A percentile compares a stretch with the other conserved stretches of the same genome.
Conservation (phyloP, 805 yeast species). For the Yarrowia sp. region DNA sequence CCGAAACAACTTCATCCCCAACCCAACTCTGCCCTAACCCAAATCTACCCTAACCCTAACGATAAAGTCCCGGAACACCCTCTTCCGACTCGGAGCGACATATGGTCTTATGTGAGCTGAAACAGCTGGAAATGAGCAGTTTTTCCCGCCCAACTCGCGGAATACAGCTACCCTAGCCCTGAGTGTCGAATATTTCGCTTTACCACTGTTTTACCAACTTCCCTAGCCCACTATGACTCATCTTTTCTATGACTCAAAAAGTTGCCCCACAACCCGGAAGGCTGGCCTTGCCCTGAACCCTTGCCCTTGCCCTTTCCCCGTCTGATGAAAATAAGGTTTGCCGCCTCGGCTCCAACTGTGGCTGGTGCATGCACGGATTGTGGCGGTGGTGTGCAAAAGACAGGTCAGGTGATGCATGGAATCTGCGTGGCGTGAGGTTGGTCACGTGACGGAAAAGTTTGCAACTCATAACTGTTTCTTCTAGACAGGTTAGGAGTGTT, state of each 20-base stretch:
- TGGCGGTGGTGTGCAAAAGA: background rate
- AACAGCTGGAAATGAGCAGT: too few relatives aligned
- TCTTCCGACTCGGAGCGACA: slow-evolving; percentile 18
- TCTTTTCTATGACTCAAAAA: background rate
- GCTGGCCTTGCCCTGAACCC: too few relatives aligned
- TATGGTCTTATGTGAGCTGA: background rate
- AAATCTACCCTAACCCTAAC: background rate
- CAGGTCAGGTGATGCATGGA: background rate
- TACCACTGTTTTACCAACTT: background rate
- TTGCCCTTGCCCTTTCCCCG: background rate
- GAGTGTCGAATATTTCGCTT: too few relatives aligned
- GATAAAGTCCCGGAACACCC: slow-evolving; percentile 9
- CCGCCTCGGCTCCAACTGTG: background rate
- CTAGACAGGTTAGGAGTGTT: too few relatives aligned
- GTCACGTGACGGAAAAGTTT: too few relatives aligned
- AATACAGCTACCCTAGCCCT: too few relatives aligned
- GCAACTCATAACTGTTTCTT: too few relatives aligned
- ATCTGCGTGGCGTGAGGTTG: background rate
- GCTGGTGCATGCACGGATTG: background rate
- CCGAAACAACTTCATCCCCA: background rate
- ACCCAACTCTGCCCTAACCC: too few relatives aligned
- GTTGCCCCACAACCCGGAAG: background rate
- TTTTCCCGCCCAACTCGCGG: too few relatives aligned
- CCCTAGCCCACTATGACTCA: background rate
- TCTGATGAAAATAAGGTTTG: background rate